Evolutionary conservation across 108 stramenopile genomes (phyloP).

Genomic region (Fistulifera pelliculosa): DNA sequence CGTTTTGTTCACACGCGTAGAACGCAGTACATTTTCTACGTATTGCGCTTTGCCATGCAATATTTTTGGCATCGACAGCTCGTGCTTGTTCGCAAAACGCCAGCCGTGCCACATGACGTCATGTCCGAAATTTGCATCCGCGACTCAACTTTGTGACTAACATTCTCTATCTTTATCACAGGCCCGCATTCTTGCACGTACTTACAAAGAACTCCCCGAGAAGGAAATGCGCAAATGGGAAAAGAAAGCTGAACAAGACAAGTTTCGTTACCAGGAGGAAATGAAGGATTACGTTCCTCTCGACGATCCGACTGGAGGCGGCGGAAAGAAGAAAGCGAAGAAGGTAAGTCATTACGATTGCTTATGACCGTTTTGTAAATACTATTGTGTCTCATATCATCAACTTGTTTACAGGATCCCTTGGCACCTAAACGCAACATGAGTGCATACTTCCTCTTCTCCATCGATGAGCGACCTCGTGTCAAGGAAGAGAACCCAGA

Average conservation of each 20-base stretch:
- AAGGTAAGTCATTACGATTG: constrained; percentile 18
- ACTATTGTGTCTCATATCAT: too few relatives aligned
- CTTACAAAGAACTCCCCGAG: constrained; percentile 58
- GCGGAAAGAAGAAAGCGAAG: constrained; percentile 32
- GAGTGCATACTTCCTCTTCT: constrained; percentile 74
- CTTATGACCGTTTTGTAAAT: too few relatives aligned
- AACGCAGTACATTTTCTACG: constrained; percentile 18
- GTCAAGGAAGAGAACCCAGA: constrained; percentile 70
- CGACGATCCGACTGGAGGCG: constrained; percentile 42
- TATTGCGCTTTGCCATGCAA: not conserved
- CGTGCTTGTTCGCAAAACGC: too few relatives aligned
- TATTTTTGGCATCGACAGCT: too few relatives aligned
- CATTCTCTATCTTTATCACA: constrained; percentile 14
- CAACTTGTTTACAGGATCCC: not conserved
- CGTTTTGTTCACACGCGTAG: constrained; percentile 7
- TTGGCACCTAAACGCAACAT: constrained; percentile 38
- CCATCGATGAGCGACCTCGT: constrained; percentile 44
- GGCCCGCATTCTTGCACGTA: constrained; percentile 54
- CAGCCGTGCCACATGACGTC: too few relatives aligned
- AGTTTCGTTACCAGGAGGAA: constrained; percentile 75
- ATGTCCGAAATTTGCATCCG: not conserved
- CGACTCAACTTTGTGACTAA: constrained; percentile 6
- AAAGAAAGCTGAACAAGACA: constrained; percentile 73
- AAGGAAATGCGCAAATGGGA: constrained; percentile 72
- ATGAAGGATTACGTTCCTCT: constrained; percentile 74